Evolutionary conservation across 139 green algal species (phyloP).

Genomic region (Volvox reticuliferus): DNA sequence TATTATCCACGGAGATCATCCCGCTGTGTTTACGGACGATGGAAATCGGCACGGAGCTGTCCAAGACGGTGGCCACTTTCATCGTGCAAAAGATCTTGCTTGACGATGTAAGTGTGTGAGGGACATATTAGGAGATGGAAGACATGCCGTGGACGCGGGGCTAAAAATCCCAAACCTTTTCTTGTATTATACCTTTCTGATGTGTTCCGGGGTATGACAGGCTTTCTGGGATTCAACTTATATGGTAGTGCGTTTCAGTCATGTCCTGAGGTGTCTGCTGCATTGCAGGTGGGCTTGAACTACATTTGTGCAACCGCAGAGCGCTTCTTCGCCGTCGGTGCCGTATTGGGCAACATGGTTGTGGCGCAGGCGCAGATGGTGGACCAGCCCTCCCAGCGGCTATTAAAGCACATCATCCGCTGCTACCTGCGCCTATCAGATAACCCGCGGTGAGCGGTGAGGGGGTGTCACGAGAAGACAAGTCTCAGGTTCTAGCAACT

Average conservation of each 20-base stretch:
- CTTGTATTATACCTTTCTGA: too few relatives aligned
- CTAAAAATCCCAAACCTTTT: too few relatives aligned
- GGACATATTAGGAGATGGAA: too few relatives aligned
- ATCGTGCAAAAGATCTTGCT: slow-evolving; percentile 99
- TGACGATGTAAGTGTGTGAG: slow-evolving; percentile 81
- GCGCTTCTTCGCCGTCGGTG: slow-evolving; percentile 97
- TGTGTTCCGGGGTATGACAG: too few relatives aligned
- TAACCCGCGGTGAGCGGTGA: slow-evolving; percentile 74
- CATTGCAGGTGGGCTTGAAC: slow-evolving; percentile 85
- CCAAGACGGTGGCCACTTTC: slow-evolving; percentile 99
- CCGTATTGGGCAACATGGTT: slow-evolving; percentile 95
- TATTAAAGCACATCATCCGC: slow-evolving; percentile 99
- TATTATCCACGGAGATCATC: slow-evolving; percentile 99
- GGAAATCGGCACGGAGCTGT: slow-evolving; percentile 99
- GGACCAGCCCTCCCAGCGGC: slow-evolving; percentile 91
- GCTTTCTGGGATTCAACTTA: too few relatives aligned
- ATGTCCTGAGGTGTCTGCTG: too few relatives aligned
- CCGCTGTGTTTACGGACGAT: slow-evolving; percentile 98
- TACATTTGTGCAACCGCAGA: slow-evolving; percentile 99
- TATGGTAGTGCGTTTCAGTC: too few relatives aligned
- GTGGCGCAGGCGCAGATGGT: slow-evolving; percentile 70
- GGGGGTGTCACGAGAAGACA: background rate
- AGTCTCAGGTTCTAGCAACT: too few relatives aligned
- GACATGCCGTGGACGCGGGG: too few relatives aligned
- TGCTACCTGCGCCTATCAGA: slow-evolving; percentile 97